phyloP scores from a whole-genome alignment of 805 yeast genomes.

The Huiozyma naganishii region DNA sequence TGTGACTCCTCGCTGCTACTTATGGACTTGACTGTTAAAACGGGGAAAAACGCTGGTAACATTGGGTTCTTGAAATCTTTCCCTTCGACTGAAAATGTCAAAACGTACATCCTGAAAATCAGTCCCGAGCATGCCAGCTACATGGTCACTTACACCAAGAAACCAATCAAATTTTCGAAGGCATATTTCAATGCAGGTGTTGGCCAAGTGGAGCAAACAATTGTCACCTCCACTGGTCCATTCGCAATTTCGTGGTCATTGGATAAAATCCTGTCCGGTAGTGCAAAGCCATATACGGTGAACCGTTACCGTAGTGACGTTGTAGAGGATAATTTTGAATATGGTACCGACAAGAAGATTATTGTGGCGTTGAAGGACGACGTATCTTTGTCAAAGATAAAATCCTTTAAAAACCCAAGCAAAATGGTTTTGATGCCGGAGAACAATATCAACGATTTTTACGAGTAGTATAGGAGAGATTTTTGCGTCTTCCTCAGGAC shows the following conservation, averaged over 20 bases:
- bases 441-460: conserved; percentile 2
- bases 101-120: conserved; percentile 55
- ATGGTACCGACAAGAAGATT: conserved; percentile 59
- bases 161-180: conserved; percentile 48
- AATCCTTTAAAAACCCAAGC: conserved; percentile 48
- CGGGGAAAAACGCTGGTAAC: conserved; percentile 47
- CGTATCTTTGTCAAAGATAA: conserved; percentile 57
- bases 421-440: conserved; percentile 33
- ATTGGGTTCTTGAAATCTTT: conserved; percentile 58
- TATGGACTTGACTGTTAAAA: conserved; percentile 53
- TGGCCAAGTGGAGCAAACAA: conserved; percentile 53
- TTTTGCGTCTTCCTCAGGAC: neutral
- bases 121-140: conserved; percentile 62
- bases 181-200: conserved; percentile 71
- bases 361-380: conserved; percentile 68
- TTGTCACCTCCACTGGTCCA: conserved; percentile 73
- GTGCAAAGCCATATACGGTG: conserved; percentile 48
- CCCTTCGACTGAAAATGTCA: conserved; percentile 54
- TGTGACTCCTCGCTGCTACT: conserved; percentile 62
- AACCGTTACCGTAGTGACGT: conserved; percentile 50
- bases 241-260: conserved; percentile 76
- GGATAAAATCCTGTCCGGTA: conserved; percentile 44
- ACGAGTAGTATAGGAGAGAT: neutral
- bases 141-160: conserved; percentile 40
- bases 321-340: conserved; percentile 69